Base-by-base conservation (phyloP, 129 eudicot species). In the Flaveria robusta region DNA sequence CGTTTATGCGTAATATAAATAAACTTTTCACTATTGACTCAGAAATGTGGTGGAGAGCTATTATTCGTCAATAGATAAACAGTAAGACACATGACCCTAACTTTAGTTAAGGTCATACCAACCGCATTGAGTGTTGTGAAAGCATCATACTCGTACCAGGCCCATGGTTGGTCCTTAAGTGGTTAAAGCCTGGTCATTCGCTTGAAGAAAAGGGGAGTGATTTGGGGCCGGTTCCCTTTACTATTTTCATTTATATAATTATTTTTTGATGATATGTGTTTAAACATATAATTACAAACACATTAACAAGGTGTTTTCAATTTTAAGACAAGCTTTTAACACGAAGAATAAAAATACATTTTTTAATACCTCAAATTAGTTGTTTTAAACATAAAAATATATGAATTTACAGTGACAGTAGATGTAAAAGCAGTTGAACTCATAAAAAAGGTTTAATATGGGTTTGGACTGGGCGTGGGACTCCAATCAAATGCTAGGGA, bases 11-110 rank as follows among this genome's bases (percentile, higher is more conserved):
- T 49, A 49, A n/a, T 74, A 34, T 74, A 54, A 54, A 64, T 22
- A 60, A 78, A 58, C 9, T 79, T 71, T 76, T 45, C 9, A 27
- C 63, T 74, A 37, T 78, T 68, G 56, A 62, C 58, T 13, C 91
- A 90, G 96, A 81, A 90, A 90, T 83, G 56, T 85, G 29, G 91
- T 90, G 79, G 93, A 88, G 82, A 81, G 96, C 79, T 84, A 78
- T 80, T 88, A 92, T 31, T 69, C 82, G 7, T 72, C 87, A 16
- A 77, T 71, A 43, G 46, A 81, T 43, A 75, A 75, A 68, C 64
- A 29, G 97, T 91, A 91, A 87, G 92, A 74, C 74, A 73, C 68
- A 45, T 65, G 67, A 66, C 62, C 26, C 46, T 23, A 66, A 27
- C 76, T 60, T 15, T 45, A 56, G 39, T 9, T 54, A 13, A 54